phyloP scores from a whole-genome alignment of 177 flowering plant genomes.

The Vitis hybrid region DNA sequence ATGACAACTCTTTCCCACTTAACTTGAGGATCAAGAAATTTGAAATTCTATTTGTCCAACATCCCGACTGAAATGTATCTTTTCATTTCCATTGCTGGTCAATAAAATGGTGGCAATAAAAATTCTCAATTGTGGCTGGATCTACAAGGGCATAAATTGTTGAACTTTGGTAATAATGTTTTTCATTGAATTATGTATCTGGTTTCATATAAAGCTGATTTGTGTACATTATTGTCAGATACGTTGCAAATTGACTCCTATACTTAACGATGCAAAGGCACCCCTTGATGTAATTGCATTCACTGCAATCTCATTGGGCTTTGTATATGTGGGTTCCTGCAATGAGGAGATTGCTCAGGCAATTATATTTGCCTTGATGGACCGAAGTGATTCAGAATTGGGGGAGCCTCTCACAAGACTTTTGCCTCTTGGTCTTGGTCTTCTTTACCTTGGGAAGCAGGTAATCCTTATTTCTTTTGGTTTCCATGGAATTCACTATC shows the following conservation, averaged over 20 bases:
- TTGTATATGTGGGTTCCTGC: constrained; percentile 92
- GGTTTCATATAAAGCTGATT: constrained; percentile 8
- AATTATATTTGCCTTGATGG: constrained; percentile 90
- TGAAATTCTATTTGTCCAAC: no score
- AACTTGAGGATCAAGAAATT: no score
- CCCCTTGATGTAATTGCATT: constrained; percentile 92
- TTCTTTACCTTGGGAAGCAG: constrained; percentile 97
- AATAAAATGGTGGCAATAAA: no score
- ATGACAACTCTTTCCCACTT: neutral
- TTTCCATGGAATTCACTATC: neutral
- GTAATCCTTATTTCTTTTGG: constrained; percentile 29
- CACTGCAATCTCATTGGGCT: constrained; percentile 83
- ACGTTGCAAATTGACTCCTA: constrained; percentile 51
- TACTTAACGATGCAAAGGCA: constrained; percentile 76
- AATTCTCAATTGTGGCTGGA: no score
- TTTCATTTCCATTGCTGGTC: no score
- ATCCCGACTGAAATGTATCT: no score
- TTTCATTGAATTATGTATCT: neutral
- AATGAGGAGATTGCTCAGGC: constrained; percentile 96
- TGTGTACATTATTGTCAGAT: constrained; percentile 40
- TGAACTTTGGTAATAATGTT: no score
- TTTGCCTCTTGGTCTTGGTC: constrained; percentile 90
- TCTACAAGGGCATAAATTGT: no score
- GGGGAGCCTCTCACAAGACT: constrained; percentile 89
- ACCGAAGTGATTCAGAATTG: constrained; percentile 79